Base-by-base conservation (phyloP, 257 asterid genomes). In the Penstemon newberryi region DNA sequence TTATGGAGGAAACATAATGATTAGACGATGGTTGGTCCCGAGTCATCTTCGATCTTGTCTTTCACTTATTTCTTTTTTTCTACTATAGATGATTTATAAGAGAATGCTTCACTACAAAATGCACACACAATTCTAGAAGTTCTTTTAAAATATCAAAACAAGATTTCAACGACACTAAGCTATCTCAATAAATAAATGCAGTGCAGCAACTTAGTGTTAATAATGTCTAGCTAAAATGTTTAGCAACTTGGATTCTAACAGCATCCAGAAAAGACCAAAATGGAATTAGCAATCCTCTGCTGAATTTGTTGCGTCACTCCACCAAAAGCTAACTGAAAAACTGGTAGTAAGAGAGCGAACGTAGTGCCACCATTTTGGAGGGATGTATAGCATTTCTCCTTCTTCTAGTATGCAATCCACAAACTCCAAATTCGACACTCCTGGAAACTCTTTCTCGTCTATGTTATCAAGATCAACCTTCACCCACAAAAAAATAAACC, bases 361-460 rank as follows among this genome's bases (percentile, higher is more conserved):
- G 45, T 94, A 94, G 79, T 94, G 97, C 99, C 99, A 94, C 96
- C 99, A 94, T 74, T 84, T 94, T 7, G 99, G 97, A 79, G 99
- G 99, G 54, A 94, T 91, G 78, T 94, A 94, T 11, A 94, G 87
- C 99, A 94, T 91, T 77, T 94, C 96, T 42, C 99, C 97, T 87
- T 94, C 99, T 79, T 91, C 97, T 56, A 94, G 77, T 70, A 91
- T 75, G 91, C 99, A 94, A 74, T 94, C 99, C 65, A 83, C 43
- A 67, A 91, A 94, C 10, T 86, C 96, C 81, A 91, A 72, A 61
- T 83, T 86, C 65, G 60, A 25, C 52, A 87, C 74, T 63, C 77
- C 84, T 0, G 96, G 96, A 64, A 87, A 90, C 83, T 88, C 90
- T 45, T 42, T 63, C 76, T 81, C 89, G 7, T 91, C 87, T 40